Conservation (phyloP, 2,329 filamentous ascomycete species). For the Sphaerulina vaccinii region DNA sequence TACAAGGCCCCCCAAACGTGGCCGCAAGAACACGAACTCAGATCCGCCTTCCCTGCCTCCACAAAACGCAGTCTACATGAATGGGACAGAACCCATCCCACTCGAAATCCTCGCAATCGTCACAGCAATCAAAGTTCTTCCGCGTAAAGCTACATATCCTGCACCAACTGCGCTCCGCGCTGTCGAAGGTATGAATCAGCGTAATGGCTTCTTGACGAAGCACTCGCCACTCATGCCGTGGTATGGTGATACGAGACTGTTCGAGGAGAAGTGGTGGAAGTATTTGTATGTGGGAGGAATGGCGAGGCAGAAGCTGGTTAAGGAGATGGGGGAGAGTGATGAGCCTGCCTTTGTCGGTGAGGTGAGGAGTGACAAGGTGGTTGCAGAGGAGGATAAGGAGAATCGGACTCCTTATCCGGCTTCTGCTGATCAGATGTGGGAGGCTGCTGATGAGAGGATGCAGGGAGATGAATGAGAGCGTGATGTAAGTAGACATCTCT, state of each 20-base stretch:
- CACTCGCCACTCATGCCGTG: neutral
- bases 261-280: slow-evolving; percentile 14
- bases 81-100: neutral
- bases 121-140: neutral
- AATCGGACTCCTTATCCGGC: no score
- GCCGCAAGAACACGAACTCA: neutral
- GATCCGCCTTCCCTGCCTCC: neutral
- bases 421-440: no score
- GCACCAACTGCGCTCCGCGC: neutral
- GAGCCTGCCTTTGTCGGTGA: neutral
- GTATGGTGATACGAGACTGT: slow-evolving; percentile 17
- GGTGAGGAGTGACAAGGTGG: neutral
- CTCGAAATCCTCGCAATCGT: neutral
- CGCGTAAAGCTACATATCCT: neutral
- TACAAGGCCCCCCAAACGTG: neutral
- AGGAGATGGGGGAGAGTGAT: slow-evolving; percentile 2
- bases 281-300: slow-evolving; percentile 7
- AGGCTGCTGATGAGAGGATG: no score
- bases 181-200: neutral
- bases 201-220: neutral
- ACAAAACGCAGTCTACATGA: neutral
- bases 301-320: neutral
- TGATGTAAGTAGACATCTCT: no score
- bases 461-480: no score
- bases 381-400: no score